These are phyloP conservation scores for Beta lomatogona DNA, from an alignment of 179 eudicot species.

Conservation along the genomic window DNA sequence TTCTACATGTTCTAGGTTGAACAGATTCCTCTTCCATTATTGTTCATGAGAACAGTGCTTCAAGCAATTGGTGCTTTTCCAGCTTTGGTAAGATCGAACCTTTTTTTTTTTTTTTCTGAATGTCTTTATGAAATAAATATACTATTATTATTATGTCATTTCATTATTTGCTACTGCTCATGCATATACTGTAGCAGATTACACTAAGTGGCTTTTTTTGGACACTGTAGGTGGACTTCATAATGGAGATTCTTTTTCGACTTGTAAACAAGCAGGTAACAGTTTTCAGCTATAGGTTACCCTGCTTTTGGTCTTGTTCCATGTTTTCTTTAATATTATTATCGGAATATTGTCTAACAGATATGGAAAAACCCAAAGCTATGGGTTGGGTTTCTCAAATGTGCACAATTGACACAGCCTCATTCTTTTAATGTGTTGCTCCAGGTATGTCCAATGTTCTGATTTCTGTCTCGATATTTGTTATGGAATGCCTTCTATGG, in stretches of 20 bases:
- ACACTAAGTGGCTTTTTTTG: constrained; percentile 1
- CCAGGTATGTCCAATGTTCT: constrained; percentile 59
- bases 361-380: constrained; percentile 95
- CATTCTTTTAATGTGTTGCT: constrained; percentile 85
- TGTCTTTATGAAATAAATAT: not conserved
- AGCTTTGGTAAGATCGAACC: constrained; percentile 65
- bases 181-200: constrained; percentile 2
- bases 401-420: constrained; percentile 85
- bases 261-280: constrained; percentile 96
- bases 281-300: not conserved
- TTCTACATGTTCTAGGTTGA: constrained; percentile 60
- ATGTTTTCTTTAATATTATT: constrained; percentile 13
- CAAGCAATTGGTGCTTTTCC: constrained; percentile 97
- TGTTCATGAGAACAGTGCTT: constrained; percentile 96
- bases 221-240: constrained; percentile 72
- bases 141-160: not conserved
- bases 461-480: constrained; percentile 1
- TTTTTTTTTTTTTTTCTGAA: constrained; percentile 1
- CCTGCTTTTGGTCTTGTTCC: constrained; percentile 1
- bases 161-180: not conserved
- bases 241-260: constrained; percentile 94
- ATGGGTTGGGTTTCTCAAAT: constrained; percentile 98
- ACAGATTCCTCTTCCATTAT: constrained; percentile 94
- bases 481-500: not conserved
- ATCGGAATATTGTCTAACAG: constrained; percentile 39